Percentiles rank a stretch among this genome's conserved stretches.
phyloP scores from a whole-genome alignment of 495 filamentous ascomycete genomes.

The Schizothecium vesticola region DNA sequence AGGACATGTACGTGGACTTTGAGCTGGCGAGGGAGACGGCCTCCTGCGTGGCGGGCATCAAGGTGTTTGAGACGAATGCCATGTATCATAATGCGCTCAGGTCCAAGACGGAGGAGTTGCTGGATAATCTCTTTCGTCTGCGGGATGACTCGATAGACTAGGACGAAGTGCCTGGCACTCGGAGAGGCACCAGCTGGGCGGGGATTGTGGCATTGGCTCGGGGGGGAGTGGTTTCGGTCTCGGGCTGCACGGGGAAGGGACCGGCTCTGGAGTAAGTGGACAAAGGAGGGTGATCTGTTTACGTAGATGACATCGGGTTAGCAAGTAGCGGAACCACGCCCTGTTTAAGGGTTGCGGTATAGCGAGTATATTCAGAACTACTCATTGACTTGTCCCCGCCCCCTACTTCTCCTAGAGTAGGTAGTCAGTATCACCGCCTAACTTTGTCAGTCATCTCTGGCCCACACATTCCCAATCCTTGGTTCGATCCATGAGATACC shows the following conservation, averaged over 20 bases:
- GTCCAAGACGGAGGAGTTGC: slow-evolving; percentile 64
- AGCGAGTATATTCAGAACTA: background rate
- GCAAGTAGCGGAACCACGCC: background rate
- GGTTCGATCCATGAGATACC: background rate
- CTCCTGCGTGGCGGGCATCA: slow-evolving; percentile 65
- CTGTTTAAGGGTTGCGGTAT: background rate
- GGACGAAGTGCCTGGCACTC: background rate
- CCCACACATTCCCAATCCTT: background rate
- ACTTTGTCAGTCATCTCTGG: background rate
- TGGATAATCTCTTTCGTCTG: slow-evolving; percentile 64
- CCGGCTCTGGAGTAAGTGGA: background rate
- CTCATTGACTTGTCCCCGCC: background rate
- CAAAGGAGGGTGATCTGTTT: background rate
- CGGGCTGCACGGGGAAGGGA: background rate
- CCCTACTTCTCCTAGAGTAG: too few relatives aligned
- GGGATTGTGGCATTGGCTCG: background rate
- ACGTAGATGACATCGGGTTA: background rate
- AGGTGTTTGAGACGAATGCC: slow-evolving; percentile 76
- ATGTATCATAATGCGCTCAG: slow-evolving; percentile 83
- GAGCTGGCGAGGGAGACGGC: slow-evolving; percentile 69
- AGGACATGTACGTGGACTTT: slow-evolving; percentile 94
- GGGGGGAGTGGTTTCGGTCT: too few relatives aligned
- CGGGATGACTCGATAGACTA: slow-evolving; percentile 70
- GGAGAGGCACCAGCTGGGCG: background rate
- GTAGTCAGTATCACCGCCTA: too few relatives aligned